A percentile compares a stretch with the other conserved stretches of the same genome.
Conservation (phyloP, 192 early-diverging fungal species). For the Coemansia sp. region DNA sequence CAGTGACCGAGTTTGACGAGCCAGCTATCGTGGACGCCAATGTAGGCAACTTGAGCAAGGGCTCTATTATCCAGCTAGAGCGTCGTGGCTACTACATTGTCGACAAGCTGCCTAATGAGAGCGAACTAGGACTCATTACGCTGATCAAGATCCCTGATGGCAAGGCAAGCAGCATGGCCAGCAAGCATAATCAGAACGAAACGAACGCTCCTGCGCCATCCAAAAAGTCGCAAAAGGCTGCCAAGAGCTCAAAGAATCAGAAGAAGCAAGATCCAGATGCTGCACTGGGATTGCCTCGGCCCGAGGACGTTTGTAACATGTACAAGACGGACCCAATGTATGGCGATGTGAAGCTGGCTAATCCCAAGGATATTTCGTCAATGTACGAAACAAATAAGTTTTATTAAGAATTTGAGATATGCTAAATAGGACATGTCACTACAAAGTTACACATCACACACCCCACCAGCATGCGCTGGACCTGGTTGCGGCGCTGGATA, state of each 20-base stretch:
- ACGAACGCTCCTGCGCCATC: not conserved
- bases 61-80: slow-evolving; percentile 95
- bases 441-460: slow-evolving; percentile 39
- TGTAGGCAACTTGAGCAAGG: slow-evolving; percentile 57
- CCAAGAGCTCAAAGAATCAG: slow-evolving; percentile 17
- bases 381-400: slow-evolving; percentile 40
- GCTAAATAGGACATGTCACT: slow-evolving; percentile 8
- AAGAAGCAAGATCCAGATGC: slow-evolving; percentile 1
- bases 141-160: slow-evolving; percentile 94
- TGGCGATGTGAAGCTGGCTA: slow-evolving; percentile 30
- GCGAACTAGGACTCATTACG: slow-evolving; percentile 55
- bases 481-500: slow-evolving; percentile 38
- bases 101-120: slow-evolving; percentile 60
- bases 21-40: slow-evolving; percentile 68
- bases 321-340: slow-evolving; percentile 30
- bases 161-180: slow-evolving; percentile 67
- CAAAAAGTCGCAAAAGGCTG: slow-evolving; percentile 3
- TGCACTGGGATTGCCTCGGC: slow-evolving; percentile 18
- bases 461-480: slow-evolving; percentile 37
- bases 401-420: slow-evolving; percentile 16
- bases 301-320: slow-evolving; percentile 23
- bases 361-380: slow-evolving; percentile 7
- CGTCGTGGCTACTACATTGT: slow-evolving; percentile 93
- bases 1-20: slow-evolving; percentile 76
- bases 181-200: slow-evolving; percentile 51